Base-by-base conservation (phyloP, 75 land plant species). In the Ceratopteris richardii region DNA sequence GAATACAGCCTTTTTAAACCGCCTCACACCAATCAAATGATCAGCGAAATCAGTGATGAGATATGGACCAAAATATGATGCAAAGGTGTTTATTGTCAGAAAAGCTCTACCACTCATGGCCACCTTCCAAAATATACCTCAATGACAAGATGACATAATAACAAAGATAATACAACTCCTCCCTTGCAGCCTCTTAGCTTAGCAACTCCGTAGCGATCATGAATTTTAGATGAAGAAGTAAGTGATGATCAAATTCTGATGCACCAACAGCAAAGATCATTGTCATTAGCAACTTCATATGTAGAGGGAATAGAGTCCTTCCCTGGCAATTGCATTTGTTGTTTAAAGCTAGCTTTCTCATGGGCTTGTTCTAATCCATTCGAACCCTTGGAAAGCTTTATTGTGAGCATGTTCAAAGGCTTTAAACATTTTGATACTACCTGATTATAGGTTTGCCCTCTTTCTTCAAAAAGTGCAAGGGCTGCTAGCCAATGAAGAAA, bases 391-490 rank as follows among this genome's bases (percentile, higher is more conserved):
- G 31, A 48, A 22, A 94, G 62, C 27, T 61, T 74, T 26, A 57
- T 42, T 26, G 83, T 70, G 43, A 90, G 67, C 30, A 78, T 68
- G 44, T 90, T 85, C 52, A 94, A 62, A 67, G 96, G 96, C 56
- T 81, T 76, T 65, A 94, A n/a, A n/a, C n/a, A n/a, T n/a, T n/a
- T n/a, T n/a, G n/a, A n/a, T n/a, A n/a, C n/a, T n/a, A n/a, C n/a
- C 66, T 85, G 76, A 66, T 71, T 78, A 65, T 94, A 94, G 28
- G 96, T 90, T 17, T 86, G 91, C 48, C 98, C 91, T 42, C 75
- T 83, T 64, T 94, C 96, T 71, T 94, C 98, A 74, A 86, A 94
- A 30, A 94, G 77, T 19, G 98, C 98, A 48, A 94, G 91, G 59
- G 70, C 80, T 16, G 96, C 96, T 56, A 90, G 85, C 69, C 90